Evolutionary conservation across 1,284 basidiomycete species (phyloP), one percentile per base, ranked within the genome.

Genomic region (Microbotryum lychnidis-dioicae): DNA sequence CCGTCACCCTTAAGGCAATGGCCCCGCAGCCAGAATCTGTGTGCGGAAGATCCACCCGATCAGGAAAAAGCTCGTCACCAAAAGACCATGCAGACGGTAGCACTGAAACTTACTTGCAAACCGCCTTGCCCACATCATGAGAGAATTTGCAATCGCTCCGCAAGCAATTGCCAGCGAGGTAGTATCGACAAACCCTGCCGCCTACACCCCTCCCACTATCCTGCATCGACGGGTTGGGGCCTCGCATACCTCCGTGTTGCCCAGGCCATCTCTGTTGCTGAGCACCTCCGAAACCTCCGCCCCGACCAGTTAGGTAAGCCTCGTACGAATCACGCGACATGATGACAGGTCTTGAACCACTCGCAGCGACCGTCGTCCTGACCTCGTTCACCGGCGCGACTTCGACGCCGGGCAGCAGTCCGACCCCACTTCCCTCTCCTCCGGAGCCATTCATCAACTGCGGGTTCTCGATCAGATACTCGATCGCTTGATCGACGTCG

Each of bases 1-100:
- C 82, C 84, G 62, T 94, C 91, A 56, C 91, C 87, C 75, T 97
- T 97, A 50, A 91, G 89, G 73, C 92, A 97, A 60, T 91, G 92
- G 5, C 94, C 94, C 55, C 92, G 83, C 48, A 99, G 81, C 94
- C 94, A 99, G 79, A 97, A 98, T 42, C 94, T 87, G 76, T 91
- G 89, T 42, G 58, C 61, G 23, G 45, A 37, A 45, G 5, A 31
- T 58, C 37, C 50, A 29, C 9, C 16, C 50, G 14, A 18, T 42
- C 29, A 51, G 27, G 46, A 23, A 33, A 33, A n/a, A 29, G n/a
- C 23, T 4, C 2, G 12, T 42, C 37, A 42, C 16, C 37, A 42
- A 16, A 42, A 25, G 37, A 16, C 7, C n/a, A 31, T 54, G n/a
- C 51, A 50, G 3, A 18, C 20, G 42, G 9, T 4, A 44, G 31